Conservation (phyloP, 805 yeast species). For the Saccharomyces paradoxus region DNA sequence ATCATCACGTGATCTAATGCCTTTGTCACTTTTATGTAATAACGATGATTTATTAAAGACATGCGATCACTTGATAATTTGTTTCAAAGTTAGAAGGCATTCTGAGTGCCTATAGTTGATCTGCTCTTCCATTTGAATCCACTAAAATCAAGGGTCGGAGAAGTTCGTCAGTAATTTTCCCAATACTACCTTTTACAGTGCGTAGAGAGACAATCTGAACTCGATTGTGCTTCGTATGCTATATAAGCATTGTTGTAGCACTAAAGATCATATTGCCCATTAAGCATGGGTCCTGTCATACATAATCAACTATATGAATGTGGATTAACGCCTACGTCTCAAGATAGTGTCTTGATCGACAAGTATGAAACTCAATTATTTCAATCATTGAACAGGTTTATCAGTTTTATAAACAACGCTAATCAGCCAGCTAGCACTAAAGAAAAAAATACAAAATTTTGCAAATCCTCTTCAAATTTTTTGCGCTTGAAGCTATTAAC, state of each 20-base stretch:
- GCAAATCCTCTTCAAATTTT: constrained; percentile 3
- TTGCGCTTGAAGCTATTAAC: constrained; percentile 7
- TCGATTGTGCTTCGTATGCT: neutral
- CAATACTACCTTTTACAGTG: neutral
- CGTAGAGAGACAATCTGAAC: neutral
- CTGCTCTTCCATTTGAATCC: neutral
- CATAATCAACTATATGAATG: neutral
- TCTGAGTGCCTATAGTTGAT: neutral
- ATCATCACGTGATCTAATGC: neutral
- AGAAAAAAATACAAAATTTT: neutral
- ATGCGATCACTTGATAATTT: neutral
- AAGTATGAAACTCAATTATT: constrained; percentile 15
- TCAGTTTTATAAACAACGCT: constrained; percentile 12
- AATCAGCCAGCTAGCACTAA: neutral
- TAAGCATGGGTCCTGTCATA: neutral
- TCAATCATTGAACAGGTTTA: constrained; percentile 19
- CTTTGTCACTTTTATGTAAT: neutral
- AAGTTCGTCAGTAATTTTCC: neutral
- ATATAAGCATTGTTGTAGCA: neutral
- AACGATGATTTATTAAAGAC: neutral
- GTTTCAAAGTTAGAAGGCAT: neutral
- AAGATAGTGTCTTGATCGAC: neutral
- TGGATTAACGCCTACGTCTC: neutral
- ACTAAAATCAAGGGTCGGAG: neutral
- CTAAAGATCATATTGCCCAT: neutral